These are phyloP conservation scores for Fusarium sp. DNA, from an alignment of 2,329 filamentous ascomycete species.

Conservation along the genomic window DNA sequence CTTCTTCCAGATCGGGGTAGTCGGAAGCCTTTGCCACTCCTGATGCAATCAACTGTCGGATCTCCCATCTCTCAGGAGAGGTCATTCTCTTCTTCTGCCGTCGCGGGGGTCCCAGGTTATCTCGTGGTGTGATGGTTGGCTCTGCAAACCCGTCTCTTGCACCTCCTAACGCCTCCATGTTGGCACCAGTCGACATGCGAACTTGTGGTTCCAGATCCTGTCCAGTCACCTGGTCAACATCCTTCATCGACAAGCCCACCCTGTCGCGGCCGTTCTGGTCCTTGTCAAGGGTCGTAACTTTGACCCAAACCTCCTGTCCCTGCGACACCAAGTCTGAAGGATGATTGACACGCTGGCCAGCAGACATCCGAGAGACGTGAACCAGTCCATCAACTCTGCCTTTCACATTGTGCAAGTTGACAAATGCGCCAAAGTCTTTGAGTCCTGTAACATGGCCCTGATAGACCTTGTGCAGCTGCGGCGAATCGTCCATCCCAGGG, in stretches of 20 bases:
- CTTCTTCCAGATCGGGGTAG: slow-evolving; percentile 93
- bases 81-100: slow-evolving; percentile 91
- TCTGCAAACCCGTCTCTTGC: slow-evolving; percentile 67
- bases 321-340: slow-evolving; percentile 86
- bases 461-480: slow-evolving; percentile 88
- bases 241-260: slow-evolving; percentile 95
- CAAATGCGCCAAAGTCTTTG: slow-evolving; percentile 96
- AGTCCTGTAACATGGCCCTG: slow-evolving; percentile 89
- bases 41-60: slow-evolving; percentile 94
- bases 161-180: slow-evolving; percentile 83
- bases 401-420: slow-evolving; percentile 86
- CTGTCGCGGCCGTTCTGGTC: slow-evolving; percentile 62
- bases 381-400: slow-evolving; percentile 94
- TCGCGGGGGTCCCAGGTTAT: slow-evolving; percentile 58
- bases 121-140: slow-evolving; percentile 50
- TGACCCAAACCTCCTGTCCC: slow-evolving; percentile 90
- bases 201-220: slow-evolving; percentile 83
- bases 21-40: slow-evolving; percentile 93
- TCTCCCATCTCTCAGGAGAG: slow-evolving; percentile 97
- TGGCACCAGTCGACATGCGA: slow-evolving; percentile 87
- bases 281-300: slow-evolving; percentile 84
- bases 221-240: slow-evolving; percentile 91
- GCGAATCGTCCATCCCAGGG: slow-evolving; percentile 82
- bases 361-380: slow-evolving; percentile 88
- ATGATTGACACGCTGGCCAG: slow-evolving; percentile 88